Base-by-base conservation (phyloP, 1,284 basidiomycete genomes). In the Fomitopsis schrenkii region DNA sequence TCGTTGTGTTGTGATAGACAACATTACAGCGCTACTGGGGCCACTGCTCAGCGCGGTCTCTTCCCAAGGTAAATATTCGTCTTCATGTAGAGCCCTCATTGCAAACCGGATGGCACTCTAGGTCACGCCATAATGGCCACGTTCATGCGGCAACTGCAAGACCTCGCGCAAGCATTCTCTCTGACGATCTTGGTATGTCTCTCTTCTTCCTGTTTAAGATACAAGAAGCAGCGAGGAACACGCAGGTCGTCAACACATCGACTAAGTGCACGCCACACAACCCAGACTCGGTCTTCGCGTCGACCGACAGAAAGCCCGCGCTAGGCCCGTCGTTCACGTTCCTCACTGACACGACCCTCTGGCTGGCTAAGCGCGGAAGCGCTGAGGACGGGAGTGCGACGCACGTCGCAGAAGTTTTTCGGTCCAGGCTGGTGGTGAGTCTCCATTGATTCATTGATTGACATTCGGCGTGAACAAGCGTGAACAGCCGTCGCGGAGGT, bases 301-400 rank as follows among this genome's bases (percentile, higher is more conserved):
- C 75, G 3, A 74, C 75, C 10, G 72, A 72, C 17, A 77, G 83
- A 57, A 91, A 89, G 70, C 90, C 90, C 1, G 86, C 88, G 0
- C 76, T 93, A 17, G 90, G 90, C 0, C 85, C 88, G 0, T 87
- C 90, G 0, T 92, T 92, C 64, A 78, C 85, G 1, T 90, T 84
- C 70, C 74, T 91, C 69, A 82, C 85, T 0, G 90, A 93, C 67
- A 83, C 83, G 12, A 90, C 88, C 0, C 66, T 93, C 22, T 93
- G 89, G 90, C 75, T 91, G 3, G 75, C 81, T n/a, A 66, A 60
- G 22, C 54, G 53, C 19, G 42, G 52, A 4, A n/a, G 40, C 10
- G 57, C 55, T 6, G 63, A 61, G 5, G 59, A 55, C 30, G 60
- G 22, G 3, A 41, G 46, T 4, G 63, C 66, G 9, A 19, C 66